A percentile compares a stretch with the other conserved stretches of the same genome.
Conservation (phyloP, 2,329 filamentous ascomycete species). For the Claviceps spartinae region DNA sequence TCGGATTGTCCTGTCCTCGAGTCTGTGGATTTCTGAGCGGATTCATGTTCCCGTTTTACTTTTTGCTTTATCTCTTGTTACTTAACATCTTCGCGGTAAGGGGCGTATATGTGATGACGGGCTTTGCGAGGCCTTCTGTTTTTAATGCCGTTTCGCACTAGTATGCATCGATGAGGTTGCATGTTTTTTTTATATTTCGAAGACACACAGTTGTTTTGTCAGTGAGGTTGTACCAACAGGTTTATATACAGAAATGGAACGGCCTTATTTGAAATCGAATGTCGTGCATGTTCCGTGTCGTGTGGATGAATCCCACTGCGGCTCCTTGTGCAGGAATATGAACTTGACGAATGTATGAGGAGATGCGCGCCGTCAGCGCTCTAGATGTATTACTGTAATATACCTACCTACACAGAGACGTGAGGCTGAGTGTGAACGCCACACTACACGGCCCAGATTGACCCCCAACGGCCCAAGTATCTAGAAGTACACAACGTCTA, state of each 20-base stretch:
- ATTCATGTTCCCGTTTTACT: background rate
- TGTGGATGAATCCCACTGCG: too few relatives aligned
- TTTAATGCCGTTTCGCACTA: background rate
- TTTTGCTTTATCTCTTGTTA: background rate
- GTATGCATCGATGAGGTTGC: background rate
- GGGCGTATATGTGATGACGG: slow-evolving; percentile 4
- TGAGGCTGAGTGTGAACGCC: too few relatives aligned
- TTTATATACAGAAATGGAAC: background rate
- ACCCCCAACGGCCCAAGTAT: too few relatives aligned
- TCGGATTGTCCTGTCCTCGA: background rate
- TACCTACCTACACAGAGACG: too few relatives aligned
- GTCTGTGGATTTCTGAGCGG: background rate
- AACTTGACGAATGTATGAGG: too few relatives aligned
- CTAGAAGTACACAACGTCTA: too few relatives aligned
- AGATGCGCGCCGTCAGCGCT: too few relatives aligned
- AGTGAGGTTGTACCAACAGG: slow-evolving; percentile 3
- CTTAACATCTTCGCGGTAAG: background rate
- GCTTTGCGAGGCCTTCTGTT: background rate
- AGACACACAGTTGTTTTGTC: background rate
- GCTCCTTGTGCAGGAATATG: too few relatives aligned
- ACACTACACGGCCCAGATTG: too few relatives aligned
- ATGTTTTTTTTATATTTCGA: background rate
- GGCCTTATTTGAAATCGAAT: background rate
- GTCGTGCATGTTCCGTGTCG: background rate
- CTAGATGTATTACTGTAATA: too few relatives aligned